Percentiles rank a stretch among this genome's conserved stretches.
Evolutionary conservation across 2,329 filamentous ascomycete genomes (phyloP).

Genomic region (Colletotrichum sansevieriae): DNA sequence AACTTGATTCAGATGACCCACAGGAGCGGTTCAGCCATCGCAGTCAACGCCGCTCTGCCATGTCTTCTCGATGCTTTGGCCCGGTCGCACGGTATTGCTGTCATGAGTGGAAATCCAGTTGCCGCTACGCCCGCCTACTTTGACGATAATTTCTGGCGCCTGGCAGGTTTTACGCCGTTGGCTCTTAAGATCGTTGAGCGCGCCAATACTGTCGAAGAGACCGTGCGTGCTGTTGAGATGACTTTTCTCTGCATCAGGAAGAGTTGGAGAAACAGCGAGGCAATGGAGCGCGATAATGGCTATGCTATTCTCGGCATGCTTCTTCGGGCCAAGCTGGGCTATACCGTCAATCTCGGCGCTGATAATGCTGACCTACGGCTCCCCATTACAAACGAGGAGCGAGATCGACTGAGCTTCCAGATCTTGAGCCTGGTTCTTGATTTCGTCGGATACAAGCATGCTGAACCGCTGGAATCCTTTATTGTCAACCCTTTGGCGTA

Average conservation of each 20-base stretch:
- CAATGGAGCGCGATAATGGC: slow-evolving; percentile 96
- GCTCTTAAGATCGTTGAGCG: slow-evolving; percentile 87
- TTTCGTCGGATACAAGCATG: slow-evolving; percentile 89
- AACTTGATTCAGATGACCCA: slow-evolving; percentile 78
- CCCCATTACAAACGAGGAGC: slow-evolving; percentile 63
- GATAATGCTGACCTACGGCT: slow-evolving; percentile 54
- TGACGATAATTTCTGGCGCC: slow-evolving; percentile 91
- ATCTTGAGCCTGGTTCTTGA: slow-evolving; percentile 82
- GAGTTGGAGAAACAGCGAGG: slow-evolving; percentile 98
- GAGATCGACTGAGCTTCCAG: slow-evolving; percentile 68
- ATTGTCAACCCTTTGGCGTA: slow-evolving; percentile 97
- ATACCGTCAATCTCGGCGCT: slow-evolving; percentile 50
- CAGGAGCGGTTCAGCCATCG: slow-evolving; percentile 81
- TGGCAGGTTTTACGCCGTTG: slow-evolving; percentile 91
- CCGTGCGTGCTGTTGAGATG: slow-evolving; percentile 83
- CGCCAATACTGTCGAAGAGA: slow-evolving; percentile 76
- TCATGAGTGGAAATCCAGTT: slow-evolving; percentile 86
- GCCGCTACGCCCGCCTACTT: slow-evolving; percentile 85
- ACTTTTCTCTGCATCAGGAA: slow-evolving; percentile 87
- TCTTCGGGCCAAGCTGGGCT: slow-evolving; percentile 84
- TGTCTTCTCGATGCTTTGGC: slow-evolving; percentile 91
- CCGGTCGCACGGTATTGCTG: slow-evolving; percentile 82
- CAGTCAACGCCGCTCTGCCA: slow-evolving; percentile 89
- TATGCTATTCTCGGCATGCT: slow-evolving; percentile 90
- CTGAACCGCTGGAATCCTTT: slow-evolving; percentile 86